A percentile compares a stretch with the other conserved stretches of the same genome.
Evolutionary conservation across 2,329 filamentous ascomycete genomes (phyloP).

Genomic region (Aureobasidium zeae): DNA sequence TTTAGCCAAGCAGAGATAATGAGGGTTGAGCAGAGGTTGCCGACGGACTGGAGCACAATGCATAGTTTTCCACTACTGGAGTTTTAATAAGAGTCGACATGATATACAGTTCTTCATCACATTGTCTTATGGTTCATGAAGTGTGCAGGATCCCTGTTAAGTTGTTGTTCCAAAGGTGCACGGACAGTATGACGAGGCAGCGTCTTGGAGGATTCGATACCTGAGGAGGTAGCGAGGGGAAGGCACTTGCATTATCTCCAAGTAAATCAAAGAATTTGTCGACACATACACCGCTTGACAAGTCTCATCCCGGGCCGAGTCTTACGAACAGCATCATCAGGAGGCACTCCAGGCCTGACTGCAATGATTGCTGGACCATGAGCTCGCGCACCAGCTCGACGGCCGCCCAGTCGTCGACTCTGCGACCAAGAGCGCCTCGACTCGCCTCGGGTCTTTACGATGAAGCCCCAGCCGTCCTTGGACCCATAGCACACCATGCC

Average conservation of each 20-base stretch:
- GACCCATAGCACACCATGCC: constrained; percentile 28
- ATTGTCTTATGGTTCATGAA: neutral
- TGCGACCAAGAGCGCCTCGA: constrained; percentile 39
- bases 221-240: neutral
- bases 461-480: constrained; percentile 30
- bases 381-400: constrained; percentile 31
- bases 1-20: neutral
- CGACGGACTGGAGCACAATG: neutral
- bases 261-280: neutral
- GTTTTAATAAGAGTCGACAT: constrained; percentile 9
- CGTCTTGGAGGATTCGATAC: neutral
- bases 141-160: no score
- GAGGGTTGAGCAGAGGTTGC: neutral
- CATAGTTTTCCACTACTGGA: constrained; percentile 9
- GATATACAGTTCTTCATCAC: neutral
- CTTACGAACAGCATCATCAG: neutral
- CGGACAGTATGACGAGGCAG: constrained; percentile 10
- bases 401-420: constrained; percentile 28
- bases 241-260: neutral
- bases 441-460: constrained; percentile 41
- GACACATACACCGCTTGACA: neutral
- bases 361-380: constrained; percentile 6
- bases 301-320: neutral
- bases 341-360: constrained; percentile 19
- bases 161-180: constrained; percentile 2